phyloP scores from a whole-genome alignment of 2,329 filamentous ascomycete genomes.

The Hymenoscyphus fructigenus region DNA sequence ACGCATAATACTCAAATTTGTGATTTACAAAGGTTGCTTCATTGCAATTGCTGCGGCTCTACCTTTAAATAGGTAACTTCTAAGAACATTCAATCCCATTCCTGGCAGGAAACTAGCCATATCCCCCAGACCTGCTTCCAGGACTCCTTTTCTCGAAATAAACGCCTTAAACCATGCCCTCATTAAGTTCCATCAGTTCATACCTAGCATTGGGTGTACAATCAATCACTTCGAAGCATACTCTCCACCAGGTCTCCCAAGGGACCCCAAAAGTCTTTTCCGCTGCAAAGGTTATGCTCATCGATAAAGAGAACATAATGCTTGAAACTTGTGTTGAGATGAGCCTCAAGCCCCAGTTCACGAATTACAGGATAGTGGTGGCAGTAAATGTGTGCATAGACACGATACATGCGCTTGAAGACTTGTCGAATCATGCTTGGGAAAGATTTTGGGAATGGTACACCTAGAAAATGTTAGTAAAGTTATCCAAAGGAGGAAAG shows the following conservation, averaged over 20 bases:
- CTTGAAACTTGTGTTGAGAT: conserved; percentile 99
- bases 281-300: conserved; percentile 87
- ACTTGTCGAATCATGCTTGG: conserved; percentile 86
- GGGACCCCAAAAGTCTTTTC: conserved; percentile 96
- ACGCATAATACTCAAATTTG: background rate
- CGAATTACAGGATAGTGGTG: conserved; percentile 98
- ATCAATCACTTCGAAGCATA: conserved; percentile 85
- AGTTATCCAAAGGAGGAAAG: background rate
- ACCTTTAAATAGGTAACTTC: conserved; percentile 14
- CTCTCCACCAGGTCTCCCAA: conserved; percentile 94
- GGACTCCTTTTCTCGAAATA: conserved; percentile 21
- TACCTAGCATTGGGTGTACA: conserved; percentile 4
- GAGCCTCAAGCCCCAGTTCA: conserved; percentile 90
- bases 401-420: conserved; percentile 98
- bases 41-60: conserved; percentile 14
- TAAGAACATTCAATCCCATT: conserved; percentile 13
- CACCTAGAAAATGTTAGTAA: conserved; percentile 52
- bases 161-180: conserved; percentile 30
- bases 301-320: conserved; percentile 99
- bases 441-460: conserved; percentile 93
- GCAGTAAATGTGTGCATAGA: conserved; percentile 99
- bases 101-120: conserved; percentile 8
- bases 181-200: conserved; percentile 20
- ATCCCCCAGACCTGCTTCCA: conserved; percentile 14
- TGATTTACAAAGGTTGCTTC: background rate